Evolutionary conservation across 192 early-diverging fungal genomes (phyloP).

Genomic region (Obelidium mucronatum): DNA sequence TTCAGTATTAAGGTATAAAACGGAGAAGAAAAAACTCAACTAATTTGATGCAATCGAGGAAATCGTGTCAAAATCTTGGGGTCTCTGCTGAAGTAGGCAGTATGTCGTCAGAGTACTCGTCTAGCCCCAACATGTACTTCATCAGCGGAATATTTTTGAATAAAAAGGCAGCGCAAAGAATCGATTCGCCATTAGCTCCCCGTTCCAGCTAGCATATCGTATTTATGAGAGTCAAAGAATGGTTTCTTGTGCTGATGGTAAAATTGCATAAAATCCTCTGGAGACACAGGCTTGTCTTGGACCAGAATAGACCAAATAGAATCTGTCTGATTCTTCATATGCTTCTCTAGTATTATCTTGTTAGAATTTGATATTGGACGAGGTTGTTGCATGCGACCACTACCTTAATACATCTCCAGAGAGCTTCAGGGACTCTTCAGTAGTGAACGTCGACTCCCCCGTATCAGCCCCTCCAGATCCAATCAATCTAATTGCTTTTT

Average conservation of each 20-base stretch:
- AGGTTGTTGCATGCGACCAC: no score
- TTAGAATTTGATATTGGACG: no score
- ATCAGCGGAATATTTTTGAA: not conserved
- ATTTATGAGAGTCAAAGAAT: constrained; percentile 13
- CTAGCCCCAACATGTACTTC: constrained; percentile 8
- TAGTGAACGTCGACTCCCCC: not conserved
- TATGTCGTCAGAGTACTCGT: not conserved
- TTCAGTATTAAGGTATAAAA: not conserved
- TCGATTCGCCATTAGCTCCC: constrained; percentile 21
- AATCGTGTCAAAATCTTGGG: not conserved
- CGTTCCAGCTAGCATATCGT: constrained; percentile 29
- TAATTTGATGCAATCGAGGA: constrained; percentile 6
- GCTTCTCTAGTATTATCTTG: no score
- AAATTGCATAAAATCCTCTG: not conserved
- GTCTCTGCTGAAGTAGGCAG: not conserved
- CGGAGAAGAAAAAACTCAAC: not conserved
- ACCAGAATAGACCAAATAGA: not conserved
- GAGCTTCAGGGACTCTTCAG: not conserved
- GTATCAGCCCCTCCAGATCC: not conserved
- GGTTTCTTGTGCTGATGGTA: not conserved
- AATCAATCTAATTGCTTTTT: not conserved
- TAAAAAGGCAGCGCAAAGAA: constrained; percentile 12
- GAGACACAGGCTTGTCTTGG: not conserved
- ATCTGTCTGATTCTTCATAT: not conserved
- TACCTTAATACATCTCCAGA: not conserved